Evolutionary conservation across 2,329 filamentous ascomycete species (phyloP), one percentile per base, ranked within the genome.

Genomic region (Neocatenulostroma microsporum): DNA sequence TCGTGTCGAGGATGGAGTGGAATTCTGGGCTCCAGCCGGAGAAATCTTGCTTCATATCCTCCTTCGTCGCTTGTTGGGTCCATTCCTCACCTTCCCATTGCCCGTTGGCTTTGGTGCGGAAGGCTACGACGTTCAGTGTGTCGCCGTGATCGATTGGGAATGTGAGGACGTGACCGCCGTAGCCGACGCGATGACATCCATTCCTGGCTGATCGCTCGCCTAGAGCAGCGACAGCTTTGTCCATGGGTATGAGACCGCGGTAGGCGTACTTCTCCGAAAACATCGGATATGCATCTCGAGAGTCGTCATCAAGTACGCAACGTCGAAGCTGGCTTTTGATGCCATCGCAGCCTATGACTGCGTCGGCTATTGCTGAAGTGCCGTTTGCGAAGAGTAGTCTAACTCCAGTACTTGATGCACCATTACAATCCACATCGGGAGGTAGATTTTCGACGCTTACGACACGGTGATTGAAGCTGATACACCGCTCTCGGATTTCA

Each of bases 231-330:
- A 61, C 54, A 0, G 74, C 77, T 7, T 65, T 53, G 1, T 64
- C 58, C 67, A 81, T 81, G 0, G 77, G 73, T 2, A 81, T 63
- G 2, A 83, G 55, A 0, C 72, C 72, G 5, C 79, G 67, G 56
- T 78, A 83, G 24, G 73, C 78, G 55, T 74, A 74, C 43, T 78
- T 75, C 24, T 70, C 62, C 0, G 69, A 70, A 51, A 75, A 82
- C 1, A 61, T 54, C 0, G 76, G 62, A 15, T 64, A 52, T 0
- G 66, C 57, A 3, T 64, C 61, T 0, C 68, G 63, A 38, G 67
- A 54, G 15, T 62, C 56, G 3, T 64, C 53, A 0, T 70, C 40
- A 2, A 79, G 60, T 5, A 82, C 54, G 11, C 73, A 53, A 21
- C 68, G 53, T 8, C 78, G 63, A 3, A 72, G 63, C 3, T 63